A percentile compares a stretch with the other conserved stretches of the same genome.
Conservation (phyloP, 1,284 basidiomycete species). For the Irpex lacteus region DNA sequence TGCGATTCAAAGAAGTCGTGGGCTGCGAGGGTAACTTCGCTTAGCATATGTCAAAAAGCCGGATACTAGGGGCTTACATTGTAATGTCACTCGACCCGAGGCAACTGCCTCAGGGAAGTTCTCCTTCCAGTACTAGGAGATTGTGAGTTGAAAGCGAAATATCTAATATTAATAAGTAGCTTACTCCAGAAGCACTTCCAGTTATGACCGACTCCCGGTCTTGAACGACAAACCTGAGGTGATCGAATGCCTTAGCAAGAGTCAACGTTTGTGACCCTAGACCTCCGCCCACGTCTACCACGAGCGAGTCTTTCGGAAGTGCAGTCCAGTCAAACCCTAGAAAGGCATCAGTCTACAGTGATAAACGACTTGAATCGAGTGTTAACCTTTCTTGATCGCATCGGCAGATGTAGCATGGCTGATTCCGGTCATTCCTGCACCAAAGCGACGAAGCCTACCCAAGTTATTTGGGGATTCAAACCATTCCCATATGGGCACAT, state of each 20-base stretch:
- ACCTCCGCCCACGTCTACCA: conserved; percentile 25
- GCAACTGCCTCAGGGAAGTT: conserved; percentile 7
- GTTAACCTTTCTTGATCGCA: conserved; percentile 12
- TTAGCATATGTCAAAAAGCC: neutral
- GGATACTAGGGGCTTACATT: conserved; percentile 9
- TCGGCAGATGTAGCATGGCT: neutral
- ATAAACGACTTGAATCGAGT: conserved; percentile 7
- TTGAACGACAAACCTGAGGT: conserved; percentile 23
- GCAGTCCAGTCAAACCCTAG: conserved; percentile 16
- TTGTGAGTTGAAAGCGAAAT: too few relatives aligned
- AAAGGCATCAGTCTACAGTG: neutral
- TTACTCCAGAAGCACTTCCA: conserved; percentile 14
- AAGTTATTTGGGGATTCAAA: conserved; percentile 13
- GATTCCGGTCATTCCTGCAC: neutral
- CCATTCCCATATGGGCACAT: conserved; percentile 18
- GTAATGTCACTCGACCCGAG: conserved; percentile 11
- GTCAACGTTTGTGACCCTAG: conserved; percentile 20
- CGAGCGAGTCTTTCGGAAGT: conserved; percentile 4
- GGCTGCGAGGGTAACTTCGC: neutral
- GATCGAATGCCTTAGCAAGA: conserved; percentile 18
- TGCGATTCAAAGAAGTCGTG: conserved; percentile 32
- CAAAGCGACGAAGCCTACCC: neutral
- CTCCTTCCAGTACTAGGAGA: conserved; percentile 9
- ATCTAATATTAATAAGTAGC: neutral
- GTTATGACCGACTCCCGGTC: conserved; percentile 28